phyloP scores from a whole-genome alignment of 2,329 filamentous ascomycete species.

The Arthrobotrys sinensis region DNA sequence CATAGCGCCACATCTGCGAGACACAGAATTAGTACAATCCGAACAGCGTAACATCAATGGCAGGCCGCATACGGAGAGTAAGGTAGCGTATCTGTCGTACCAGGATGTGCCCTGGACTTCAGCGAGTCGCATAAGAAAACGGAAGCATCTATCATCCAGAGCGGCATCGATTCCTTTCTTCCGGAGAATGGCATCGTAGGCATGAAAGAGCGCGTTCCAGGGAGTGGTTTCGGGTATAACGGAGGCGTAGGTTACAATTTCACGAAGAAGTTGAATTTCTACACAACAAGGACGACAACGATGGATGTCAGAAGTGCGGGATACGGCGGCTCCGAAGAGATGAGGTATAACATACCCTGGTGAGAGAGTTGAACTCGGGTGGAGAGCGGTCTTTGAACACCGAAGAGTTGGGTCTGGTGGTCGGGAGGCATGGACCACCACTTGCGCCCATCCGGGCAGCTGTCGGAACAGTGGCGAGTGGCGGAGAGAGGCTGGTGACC shows the following conservation, averaged over 20 bases:
- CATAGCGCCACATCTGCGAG: constrained; percentile 57
- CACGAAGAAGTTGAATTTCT: constrained; percentile 60
- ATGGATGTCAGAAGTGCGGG: constrained; percentile 5
- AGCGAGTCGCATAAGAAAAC: constrained; percentile 61
- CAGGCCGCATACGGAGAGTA: constrained; percentile 47
- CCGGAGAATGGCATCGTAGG: constrained; percentile 59
- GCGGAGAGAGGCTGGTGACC: no score
- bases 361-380: constrained; percentile 54
- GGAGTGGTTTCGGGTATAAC: constrained; percentile 60
- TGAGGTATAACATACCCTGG: constrained; percentile 32
- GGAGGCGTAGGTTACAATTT: constrained; percentile 60
- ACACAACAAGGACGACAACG: not conserved
- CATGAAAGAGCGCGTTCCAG: constrained; percentile 60
- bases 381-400: constrained; percentile 55
- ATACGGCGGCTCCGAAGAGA: constrained; percentile 6
- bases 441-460: constrained; percentile 46
- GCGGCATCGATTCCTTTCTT: constrained; percentile 59
- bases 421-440: constrained; percentile 56
- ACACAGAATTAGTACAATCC: not conserved
- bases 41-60: not conserved
- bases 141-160: constrained; percentile 58
- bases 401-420: constrained; percentile 56
- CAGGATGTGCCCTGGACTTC: constrained; percentile 59
- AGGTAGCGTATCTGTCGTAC: constrained; percentile 58
- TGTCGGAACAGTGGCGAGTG: constrained; percentile 8